Conservation (phyloP, 1,284 basidiomycete species). For the Takashimella tepidaria region DNA sequence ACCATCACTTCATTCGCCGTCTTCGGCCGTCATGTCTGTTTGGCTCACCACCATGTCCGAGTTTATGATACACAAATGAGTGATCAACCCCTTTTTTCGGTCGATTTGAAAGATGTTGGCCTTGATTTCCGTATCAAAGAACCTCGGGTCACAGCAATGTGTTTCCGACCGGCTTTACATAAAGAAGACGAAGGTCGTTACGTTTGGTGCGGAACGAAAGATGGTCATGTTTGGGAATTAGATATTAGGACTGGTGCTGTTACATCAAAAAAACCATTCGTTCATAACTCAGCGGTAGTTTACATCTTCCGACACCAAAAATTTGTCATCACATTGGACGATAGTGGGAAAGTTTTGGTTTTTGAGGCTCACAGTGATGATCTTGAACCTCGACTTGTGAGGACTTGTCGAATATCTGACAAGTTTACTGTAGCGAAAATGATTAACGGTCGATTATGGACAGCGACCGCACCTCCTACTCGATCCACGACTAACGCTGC, state of each 20-base stretch:
- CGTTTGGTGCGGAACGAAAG: conserved; percentile 82
- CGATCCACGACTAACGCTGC: conserved; percentile 43
- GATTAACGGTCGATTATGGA: conserved; percentile 73
- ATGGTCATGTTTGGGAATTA: conserved; percentile 76
- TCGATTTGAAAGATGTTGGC: conserved; percentile 61
- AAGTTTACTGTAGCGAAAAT: conserved; percentile 73
- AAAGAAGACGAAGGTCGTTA: conserved; percentile 50
- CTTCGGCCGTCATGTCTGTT: conserved; percentile 60
- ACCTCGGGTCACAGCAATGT: conserved; percentile 65
- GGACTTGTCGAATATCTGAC: conserved; percentile 68
- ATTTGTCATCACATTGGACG: conserved; percentile 73
- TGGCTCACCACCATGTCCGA: conserved; percentile 60
- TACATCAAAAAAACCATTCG: conserved; percentile 55
- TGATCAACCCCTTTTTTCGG: conserved; percentile 46
- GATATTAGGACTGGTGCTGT: conserved; percentile 61
- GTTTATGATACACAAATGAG: conserved; percentile 50
- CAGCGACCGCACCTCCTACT: conserved; percentile 49
- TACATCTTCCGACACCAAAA: conserved; percentile 66
- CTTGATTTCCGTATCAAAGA: conserved; percentile 58
- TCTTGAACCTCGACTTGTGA: conserved; percentile 42
- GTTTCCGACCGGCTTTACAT: conserved; percentile 61
- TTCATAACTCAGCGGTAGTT: conserved; percentile 63
- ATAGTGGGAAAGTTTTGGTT: conserved; percentile 71
- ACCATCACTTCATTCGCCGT: conserved; percentile 55
- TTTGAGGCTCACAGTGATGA: conserved; percentile 52